These are phyloP conservation scores for Coprinopsis sp. DNA, from an alignment of 768 basidiomycete species.

Conservation along the genomic window DNA sequence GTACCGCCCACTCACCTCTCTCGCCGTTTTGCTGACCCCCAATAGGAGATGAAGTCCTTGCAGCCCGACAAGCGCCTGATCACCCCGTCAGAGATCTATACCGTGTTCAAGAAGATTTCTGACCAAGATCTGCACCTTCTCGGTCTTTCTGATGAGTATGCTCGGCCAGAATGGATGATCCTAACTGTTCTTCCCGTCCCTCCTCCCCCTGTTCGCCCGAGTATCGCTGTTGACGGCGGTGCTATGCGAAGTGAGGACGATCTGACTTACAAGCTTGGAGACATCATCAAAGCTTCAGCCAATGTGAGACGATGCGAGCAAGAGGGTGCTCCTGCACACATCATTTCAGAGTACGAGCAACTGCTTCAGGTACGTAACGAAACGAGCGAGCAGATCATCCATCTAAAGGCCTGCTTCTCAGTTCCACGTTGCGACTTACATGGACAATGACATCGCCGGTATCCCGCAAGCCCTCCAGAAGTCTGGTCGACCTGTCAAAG, in stretches of 20 bases:
- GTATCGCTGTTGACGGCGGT: constrained; percentile 95
- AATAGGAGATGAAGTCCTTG: constrained; percentile 71
- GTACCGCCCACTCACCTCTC: constrained; percentile 24
- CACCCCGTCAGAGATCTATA: constrained; percentile 85
- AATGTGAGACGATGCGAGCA: constrained; percentile 90
- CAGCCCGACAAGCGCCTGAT: constrained; percentile 82
- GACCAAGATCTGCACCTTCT: constrained; percentile 83
- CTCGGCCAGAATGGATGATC: constrained; percentile 99
- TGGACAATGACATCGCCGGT: constrained; percentile 99
- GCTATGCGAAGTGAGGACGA: constrained; percentile 97
- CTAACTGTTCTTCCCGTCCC: constrained; percentile 96
- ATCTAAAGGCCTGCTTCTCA: constrained; percentile 25
- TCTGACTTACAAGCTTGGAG: constrained; percentile 95
- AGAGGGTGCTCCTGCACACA: constrained; percentile 94
- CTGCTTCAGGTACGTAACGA: constrained; percentile 72
- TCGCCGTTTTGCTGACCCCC: constrained; percentile 13
- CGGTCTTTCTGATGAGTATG: constrained; percentile 93
- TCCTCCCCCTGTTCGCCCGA: constrained; percentile 95
- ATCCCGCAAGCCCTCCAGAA: constrained; percentile 97
- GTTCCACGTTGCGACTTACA: constrained; percentile 99
- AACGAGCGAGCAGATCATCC: neutral
- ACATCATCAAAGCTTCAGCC: constrained; percentile 93
- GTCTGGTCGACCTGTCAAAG: constrained; percentile 95
- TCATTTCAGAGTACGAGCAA: constrained; percentile 94
- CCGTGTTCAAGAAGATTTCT: constrained; percentile 93